Evolutionary conservation across 2,329 filamentous ascomycete species (phyloP).

Genomic region (Penicillium sp.): DNA sequence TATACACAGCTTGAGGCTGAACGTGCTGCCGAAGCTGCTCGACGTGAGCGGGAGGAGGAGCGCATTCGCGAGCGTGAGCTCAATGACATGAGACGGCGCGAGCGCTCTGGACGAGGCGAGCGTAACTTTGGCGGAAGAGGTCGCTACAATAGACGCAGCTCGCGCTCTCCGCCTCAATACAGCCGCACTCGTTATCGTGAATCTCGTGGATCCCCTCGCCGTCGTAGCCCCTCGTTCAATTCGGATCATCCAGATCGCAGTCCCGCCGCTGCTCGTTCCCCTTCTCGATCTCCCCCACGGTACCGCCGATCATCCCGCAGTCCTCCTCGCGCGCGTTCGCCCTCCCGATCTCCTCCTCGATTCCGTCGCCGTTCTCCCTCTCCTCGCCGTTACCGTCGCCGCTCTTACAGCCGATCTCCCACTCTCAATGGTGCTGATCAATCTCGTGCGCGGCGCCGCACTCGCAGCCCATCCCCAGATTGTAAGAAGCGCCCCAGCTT

Average conservation of each 20-base stretch:
- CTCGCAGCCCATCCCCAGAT: constrained; percentile 33
- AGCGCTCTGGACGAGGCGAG: constrained; percentile 44
- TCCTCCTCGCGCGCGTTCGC: constrained; percentile 19
- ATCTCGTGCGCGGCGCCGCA: constrained; percentile 31
- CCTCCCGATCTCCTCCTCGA: constrained; percentile 24
- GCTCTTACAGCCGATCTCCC: constrained; percentile 19
- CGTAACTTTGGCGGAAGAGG: constrained; percentile 32
- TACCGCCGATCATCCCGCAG: not conserved
- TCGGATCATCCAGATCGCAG: not conserved
- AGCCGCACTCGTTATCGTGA: constrained; percentile 49
- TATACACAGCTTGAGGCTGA: constrained; percentile 72
- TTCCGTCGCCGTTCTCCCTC: constrained; percentile 29
- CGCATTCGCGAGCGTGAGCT: constrained; percentile 71
- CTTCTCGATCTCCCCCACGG: not conserved
- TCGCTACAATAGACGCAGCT: constrained; percentile 52
- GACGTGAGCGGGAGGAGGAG: constrained; percentile 69
- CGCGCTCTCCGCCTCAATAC: constrained; percentile 56
- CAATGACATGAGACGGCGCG: constrained; percentile 63
- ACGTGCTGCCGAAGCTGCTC: constrained; percentile 73
- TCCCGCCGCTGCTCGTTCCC: not conserved
- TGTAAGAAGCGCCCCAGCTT: constrained; percentile 39
- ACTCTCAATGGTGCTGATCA: constrained; percentile 25
- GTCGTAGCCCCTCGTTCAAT: constrained; percentile 47
- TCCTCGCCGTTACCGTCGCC: constrained; percentile 31
- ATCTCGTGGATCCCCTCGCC: constrained; percentile 48